phyloP scores from a whole-genome alignment of 2,329 filamentous ascomycete species.

The Fusarium sp. region DNA sequence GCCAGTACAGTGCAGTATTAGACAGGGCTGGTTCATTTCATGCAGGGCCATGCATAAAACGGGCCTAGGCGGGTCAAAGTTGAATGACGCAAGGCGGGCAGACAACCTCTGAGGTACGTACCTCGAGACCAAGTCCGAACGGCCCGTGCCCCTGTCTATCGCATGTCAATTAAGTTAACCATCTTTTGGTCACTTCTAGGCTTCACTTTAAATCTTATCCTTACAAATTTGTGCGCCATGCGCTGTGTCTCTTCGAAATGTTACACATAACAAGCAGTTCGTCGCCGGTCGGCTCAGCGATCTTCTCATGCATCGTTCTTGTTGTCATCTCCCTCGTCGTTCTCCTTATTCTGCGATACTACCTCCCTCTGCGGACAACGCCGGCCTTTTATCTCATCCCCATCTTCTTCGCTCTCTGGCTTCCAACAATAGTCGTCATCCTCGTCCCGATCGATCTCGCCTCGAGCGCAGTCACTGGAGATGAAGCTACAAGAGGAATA shows the following conservation, averaged over 20 bases:
- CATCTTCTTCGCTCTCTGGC: conserved; percentile 94
- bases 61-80: neutral
- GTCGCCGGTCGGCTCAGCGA: conserved; percentile 79
- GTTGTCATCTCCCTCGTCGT: conserved; percentile 80
- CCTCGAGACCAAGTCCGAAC: conserved; percentile 19
- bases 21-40: neutral
- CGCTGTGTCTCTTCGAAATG: conserved; percentile 55
- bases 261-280: conserved; percentile 63
- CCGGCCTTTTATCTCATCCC: conserved; percentile 90
- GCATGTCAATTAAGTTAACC: conserved; percentile 32
- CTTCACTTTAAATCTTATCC: conserved; percentile 35
- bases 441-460: conserved; percentile 96
- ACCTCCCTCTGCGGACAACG: conserved; percentile 88
- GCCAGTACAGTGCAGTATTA: neutral
- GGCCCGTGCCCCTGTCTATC: conserved; percentile 43
- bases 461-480: conserved; percentile 80
- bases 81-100: conserved; percentile 41
- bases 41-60: neutral
- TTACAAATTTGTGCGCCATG: conserved; percentile 46
- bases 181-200: conserved; percentile 16
- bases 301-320: conserved; percentile 81
- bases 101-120: conserved; percentile 16
- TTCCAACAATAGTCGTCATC: conserved; percentile 90
- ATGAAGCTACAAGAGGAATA: conserved; percentile 79
- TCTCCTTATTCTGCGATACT: conserved; percentile 87